Evolutionary conservation across 441 rosid genomes (phyloP), one percentile per base, ranked within the genome.

Genomic region (Populus hybrid): DNA sequence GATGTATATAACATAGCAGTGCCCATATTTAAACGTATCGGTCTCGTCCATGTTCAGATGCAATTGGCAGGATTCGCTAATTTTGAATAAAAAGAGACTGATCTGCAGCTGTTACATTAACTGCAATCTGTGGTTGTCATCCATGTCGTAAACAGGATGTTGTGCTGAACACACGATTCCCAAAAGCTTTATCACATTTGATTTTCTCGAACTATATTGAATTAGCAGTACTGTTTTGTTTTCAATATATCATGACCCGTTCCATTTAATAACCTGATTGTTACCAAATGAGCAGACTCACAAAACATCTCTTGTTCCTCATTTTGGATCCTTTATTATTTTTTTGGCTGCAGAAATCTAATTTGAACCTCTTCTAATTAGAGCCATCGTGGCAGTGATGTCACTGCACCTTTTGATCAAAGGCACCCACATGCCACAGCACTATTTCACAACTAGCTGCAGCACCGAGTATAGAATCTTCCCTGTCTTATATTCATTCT

Each of bases 1-100:
- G 86, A 83, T 79, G 85, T 84, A 88, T 78, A 84, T 84, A 83
- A 67, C 75, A 23, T 75, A 65, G 76, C 73, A 69, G 75, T 65
- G 66, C 50, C 68, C 71, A 71, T 75, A 72, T 56, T 26, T 80
- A n/a, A 76, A 78, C 71, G 79, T 29, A 66, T 29, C 53, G 33
- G 28, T 76, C 79, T 73, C 77, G 77, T 78, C 83, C 26, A 73
- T 72, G 68, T 24, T 35, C 75, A 65, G 82, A 74, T 78, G 70
- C 33, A 59, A 77, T 78, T 83, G 56, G 23, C n/a, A 66, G 21
- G 63, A 69, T 77, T 38, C 76, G 28, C 82, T 82, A 65, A 71
- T 80, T 83, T 74, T 79, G 78, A 84, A 77, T 67, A 84, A 81
- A 66, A 45, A 45, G 26, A 73, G 72, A 69, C 35, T 40, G 10